phyloP scores from a whole-genome alignment of 2,329 filamentous ascomycete genomes.

The Colletotrichum viniferum region DNA sequence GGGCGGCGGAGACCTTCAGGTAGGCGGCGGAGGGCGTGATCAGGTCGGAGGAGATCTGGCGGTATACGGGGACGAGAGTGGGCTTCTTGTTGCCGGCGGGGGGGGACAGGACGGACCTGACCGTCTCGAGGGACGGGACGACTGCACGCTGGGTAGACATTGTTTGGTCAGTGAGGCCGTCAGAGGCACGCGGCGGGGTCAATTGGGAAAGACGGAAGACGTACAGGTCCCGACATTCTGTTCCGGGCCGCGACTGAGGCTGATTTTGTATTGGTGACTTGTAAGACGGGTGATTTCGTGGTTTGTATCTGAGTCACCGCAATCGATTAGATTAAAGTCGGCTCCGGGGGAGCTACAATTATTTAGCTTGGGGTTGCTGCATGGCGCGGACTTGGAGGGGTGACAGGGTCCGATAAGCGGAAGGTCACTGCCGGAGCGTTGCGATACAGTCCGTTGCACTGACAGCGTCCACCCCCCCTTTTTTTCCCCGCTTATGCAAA shows the following conservation, averaged over 20 bases:
- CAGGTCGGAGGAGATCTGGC: conserved; percentile 88
- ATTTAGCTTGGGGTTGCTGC: background rate
- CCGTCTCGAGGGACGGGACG: conserved; percentile 50
- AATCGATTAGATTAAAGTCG: background rate
- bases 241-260: background rate
- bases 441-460: no score
- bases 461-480: no score
- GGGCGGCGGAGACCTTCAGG: conserved; percentile 83
- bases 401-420: conserved; percentile 18
- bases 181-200: background rate
- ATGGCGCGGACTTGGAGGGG: conserved; percentile 10
- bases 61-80: conserved; percentile 82
- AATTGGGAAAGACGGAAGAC: background rate
- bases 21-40: conserved; percentile 95
- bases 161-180: background rate
- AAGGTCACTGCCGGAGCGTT: conserved; percentile 13
- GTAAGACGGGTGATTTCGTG: background rate
- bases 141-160: conserved; percentile 38
- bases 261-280: background rate
- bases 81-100: conserved; percentile 39
- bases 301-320: conserved; percentile 17
- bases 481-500: no score
- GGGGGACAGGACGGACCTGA: conserved; percentile 44
- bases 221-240: conserved; percentile 20
- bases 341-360: background rate